Conservation (phyloP, 495 filamentous ascomycete species). For the Penicillium canariense region DNA sequence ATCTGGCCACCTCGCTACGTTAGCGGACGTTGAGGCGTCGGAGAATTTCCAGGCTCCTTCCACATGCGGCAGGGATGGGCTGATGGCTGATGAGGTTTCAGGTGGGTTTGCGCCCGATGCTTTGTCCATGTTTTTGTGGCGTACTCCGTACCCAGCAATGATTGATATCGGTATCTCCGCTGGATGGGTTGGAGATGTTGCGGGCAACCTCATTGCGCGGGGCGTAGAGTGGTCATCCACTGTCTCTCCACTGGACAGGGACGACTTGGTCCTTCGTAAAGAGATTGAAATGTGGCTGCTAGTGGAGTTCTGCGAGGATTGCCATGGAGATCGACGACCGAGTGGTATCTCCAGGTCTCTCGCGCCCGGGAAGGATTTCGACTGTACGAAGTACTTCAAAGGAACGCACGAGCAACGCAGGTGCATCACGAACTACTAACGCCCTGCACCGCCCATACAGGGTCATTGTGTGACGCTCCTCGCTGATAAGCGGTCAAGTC, state of each 20-base stretch:
- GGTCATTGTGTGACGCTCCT: not conserved
- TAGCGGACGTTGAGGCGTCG: constrained; percentile 1
- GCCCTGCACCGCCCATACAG: not conserved
- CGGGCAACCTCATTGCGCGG: not conserved
- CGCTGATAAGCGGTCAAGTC: constrained; percentile 3
- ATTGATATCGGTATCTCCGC: not conserved
- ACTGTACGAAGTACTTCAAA: not conserved
- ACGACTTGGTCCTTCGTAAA: not conserved
- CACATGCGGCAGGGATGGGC: constrained; percentile 11
- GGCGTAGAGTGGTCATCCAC: not conserved
- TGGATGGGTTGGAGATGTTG: not conserved
- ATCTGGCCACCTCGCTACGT: not conserved
- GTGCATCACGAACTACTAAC: not conserved
- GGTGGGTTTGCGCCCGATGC: not conserved
- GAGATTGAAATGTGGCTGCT: not conserved
- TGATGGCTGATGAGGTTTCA: not conserved
- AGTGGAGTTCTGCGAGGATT: not conserved
- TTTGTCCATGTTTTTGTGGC: not conserved
- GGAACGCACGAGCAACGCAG: not conserved
- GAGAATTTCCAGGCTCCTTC: constrained; percentile 11
- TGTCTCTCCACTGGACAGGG: not conserved
- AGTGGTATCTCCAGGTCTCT: not conserved
- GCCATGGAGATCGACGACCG: not conserved
- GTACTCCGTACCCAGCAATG: not conserved
- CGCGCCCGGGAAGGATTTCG: too few species aligned